Evolutionary conservation across 345 rosid species (phyloP).

Genomic region (Aethionema arabicum): DNA sequence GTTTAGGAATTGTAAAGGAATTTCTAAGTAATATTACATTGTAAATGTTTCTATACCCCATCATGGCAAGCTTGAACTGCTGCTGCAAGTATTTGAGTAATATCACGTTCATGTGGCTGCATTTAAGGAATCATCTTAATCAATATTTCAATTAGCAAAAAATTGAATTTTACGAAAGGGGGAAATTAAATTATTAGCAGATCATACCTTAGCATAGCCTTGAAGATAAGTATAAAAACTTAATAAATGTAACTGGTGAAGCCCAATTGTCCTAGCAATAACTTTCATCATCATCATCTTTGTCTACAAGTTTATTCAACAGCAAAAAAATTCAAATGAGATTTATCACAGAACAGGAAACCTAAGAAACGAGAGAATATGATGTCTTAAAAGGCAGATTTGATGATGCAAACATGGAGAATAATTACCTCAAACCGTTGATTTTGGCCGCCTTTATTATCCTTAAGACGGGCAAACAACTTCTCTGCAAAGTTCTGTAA

Average conservation of each 20-base stretch:
- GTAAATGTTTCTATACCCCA: constrained; percentile 58
- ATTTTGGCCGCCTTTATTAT: constrained; percentile 47
- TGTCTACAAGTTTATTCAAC: constrained; percentile 51
- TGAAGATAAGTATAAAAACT: constrained; percentile 78
- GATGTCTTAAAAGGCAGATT: background rate
- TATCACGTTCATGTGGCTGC: constrained; percentile 94
- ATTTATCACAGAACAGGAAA: background rate
- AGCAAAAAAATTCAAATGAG: background rate
- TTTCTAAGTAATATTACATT: background rate
- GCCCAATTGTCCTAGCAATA: constrained; percentile 87
- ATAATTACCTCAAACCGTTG: constrained; percentile 78
- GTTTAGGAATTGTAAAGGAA: constrained; percentile 6
- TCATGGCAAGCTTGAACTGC: constrained; percentile 98
- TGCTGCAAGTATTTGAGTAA: constrained; percentile 89
- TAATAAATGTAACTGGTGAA: constrained; percentile 73
- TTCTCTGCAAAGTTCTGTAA: constrained; percentile 84
- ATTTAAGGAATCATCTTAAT: constrained; percentile 23
- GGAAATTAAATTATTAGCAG: constrained; percentile 19
- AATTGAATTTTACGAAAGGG: background rate
- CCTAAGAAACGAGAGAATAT: constrained; percentile 1
- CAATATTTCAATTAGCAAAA: constrained; percentile 14
- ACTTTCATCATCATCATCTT: constrained; percentile 93
- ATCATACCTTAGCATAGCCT: constrained; percentile 74
- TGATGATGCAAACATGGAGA: constrained; percentile 11
- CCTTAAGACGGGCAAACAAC: constrained; percentile 81